Evolutionary conservation across 768 basidiomycete species (phyloP).

Genomic region (Leucosporidium creatinivorum): DNA sequence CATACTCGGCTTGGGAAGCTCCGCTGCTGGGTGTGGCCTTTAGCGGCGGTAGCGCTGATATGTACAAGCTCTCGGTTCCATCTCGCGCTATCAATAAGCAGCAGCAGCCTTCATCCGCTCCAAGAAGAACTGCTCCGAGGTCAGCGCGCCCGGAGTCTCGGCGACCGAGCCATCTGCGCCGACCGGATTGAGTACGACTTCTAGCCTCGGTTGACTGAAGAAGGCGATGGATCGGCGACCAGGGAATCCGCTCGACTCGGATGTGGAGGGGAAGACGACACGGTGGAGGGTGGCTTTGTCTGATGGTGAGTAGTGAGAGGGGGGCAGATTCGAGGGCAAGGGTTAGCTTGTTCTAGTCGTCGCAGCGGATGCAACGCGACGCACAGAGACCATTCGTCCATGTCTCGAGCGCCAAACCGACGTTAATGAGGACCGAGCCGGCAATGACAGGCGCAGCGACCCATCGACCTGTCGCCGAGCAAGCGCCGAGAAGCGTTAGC

Average conservation of each 20-base stretch:
- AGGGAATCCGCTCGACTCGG: not conserved
- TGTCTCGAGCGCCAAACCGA: not conserved
- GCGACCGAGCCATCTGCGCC: not conserved
- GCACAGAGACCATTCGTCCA: not conserved
- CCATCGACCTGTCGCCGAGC: not conserved
- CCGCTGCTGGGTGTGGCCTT: too few relatives aligned
- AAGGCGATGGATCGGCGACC: not conserved
- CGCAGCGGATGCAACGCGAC: too few relatives aligned
- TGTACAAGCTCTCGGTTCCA: too few relatives aligned
- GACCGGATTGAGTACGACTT: not conserved
- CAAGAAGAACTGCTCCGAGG: not conserved
- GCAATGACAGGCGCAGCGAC: not conserved
- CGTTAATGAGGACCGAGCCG: slow-evolving; percentile 5
- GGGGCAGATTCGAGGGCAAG: too few relatives aligned
- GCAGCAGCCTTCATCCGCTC: not conserved
- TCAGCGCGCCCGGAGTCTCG: not conserved
- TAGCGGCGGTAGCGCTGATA: too few relatives aligned
- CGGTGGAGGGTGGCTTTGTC: slow-evolving; percentile 8
- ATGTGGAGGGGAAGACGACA: not conserved
- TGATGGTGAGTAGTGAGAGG: not conserved
- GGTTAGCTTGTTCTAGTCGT: too few relatives aligned
- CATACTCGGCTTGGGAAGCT: too few relatives aligned
- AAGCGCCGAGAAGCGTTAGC: not conserved
- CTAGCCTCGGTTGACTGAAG: not conserved
- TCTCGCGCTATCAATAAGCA: too few relatives aligned